Conservation (phyloP, 2,329 filamentous ascomycete genomes). For the Akanthomyces lecanii region DNA sequence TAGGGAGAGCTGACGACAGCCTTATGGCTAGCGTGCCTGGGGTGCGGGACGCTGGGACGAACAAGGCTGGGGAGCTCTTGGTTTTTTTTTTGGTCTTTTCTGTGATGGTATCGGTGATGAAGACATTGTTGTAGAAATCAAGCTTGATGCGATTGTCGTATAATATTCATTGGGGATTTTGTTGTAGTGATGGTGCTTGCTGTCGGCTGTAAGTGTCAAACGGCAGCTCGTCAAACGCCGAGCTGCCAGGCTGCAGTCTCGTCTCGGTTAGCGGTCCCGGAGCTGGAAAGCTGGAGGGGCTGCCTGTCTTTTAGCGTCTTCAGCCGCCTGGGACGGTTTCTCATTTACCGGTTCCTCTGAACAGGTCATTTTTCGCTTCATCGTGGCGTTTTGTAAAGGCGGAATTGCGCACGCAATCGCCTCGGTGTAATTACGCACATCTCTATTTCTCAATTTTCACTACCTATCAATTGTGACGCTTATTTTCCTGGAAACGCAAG, state of each 20-base stretch:
- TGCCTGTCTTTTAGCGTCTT: background rate
- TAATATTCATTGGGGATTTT: too few relatives aligned
- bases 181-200: background rate
- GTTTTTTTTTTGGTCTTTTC: background rate
- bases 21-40: conserved; percentile 12
- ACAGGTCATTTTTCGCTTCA: background rate
- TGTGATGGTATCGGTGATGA: background rate
- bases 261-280: conserved; percentile 4
- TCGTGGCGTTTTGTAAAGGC: background rate
- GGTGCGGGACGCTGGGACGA: background rate
- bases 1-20: conserved; percentile 14
- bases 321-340: background rate
- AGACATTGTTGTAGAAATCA: too few relatives aligned
- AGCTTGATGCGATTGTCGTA: background rate
- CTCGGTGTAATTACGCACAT: background rate
- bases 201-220: background rate
- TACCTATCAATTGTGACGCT: too few relatives aligned
- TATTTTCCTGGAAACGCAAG: background rate
- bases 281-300: background rate
- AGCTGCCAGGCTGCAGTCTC: background rate
- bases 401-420: background rate
- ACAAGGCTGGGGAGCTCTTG: conserved; percentile 10
- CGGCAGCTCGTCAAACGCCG: background rate
- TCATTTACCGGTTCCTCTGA: background rate
- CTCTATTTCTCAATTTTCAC: background rate